Base-by-base conservation (phyloP, 805 yeast species). In the Brettanomyces custersianus region DNA sequence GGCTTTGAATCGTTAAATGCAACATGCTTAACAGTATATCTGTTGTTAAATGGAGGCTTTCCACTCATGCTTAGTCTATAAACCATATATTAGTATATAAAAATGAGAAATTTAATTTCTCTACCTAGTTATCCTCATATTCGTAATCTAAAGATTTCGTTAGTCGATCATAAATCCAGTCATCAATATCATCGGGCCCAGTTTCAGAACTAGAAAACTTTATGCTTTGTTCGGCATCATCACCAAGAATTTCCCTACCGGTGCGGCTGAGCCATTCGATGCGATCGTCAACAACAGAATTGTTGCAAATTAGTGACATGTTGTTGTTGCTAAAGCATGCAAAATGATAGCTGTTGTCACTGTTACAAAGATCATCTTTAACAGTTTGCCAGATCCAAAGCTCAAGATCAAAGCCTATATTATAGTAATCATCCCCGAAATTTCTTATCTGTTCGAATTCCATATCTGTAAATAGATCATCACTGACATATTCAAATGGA, bases 11-110 rank as follows among this genome's bases (percentile, higher is more conserved):
- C 69, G 4, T 47, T 37, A 1, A 52, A 59, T 1, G 72, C 63
- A 9, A 68, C 79, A 35, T 54, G 55, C 33, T 70, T 57, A 22
- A 60, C 43, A 10, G 44, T 52, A 47, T 74, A 73, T 4, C 51
- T 34, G 31, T 58, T 55, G 4, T 35, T 38, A 36, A 58, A 58
- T 8, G 62, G 60, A 12, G 42, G 31, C 15, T 9, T 13, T 20
- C 24, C 32, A 20, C 30, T 24, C 33, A 29, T 27, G 25, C 25
- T 22, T 10, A 22, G 25, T 10, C 10, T 22, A 10, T 22, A 2
- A 22, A 22, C 10, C 12, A 22, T 22, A 10, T 22, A 10, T n/a
- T n/a, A 22, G 12, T 10, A 22, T 10, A 22, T 10, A 22, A 22
- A 22, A 22, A 22, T 10, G 12, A 22, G 12, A 22, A 22, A 22